Evolutionary conservation across 176 grass and related monocot genomes (phyloP).

Genomic region (Lolium multiflorum): DNA sequence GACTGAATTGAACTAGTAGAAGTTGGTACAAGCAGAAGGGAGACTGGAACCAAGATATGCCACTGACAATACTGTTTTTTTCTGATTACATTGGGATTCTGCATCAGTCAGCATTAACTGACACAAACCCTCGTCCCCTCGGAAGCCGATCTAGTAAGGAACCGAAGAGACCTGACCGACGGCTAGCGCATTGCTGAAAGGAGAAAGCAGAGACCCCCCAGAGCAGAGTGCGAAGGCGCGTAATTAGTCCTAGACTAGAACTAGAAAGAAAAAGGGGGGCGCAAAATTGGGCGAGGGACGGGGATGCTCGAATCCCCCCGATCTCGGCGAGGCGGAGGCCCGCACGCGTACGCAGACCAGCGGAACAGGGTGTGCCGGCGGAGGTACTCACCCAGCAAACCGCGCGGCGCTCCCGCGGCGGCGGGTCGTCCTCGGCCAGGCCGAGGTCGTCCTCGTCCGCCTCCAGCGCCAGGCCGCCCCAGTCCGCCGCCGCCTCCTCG

Average conservation of each 20-base stretch:
- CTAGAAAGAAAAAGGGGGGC: background rate
- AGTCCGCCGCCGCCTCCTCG: background rate
- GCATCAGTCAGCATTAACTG: slow-evolving; percentile 7
- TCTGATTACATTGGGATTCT: background rate
- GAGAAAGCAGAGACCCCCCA: background rate
- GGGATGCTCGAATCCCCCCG: background rate
- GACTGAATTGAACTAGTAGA: background rate
- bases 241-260: background rate
- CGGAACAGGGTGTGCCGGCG: too few species aligned
- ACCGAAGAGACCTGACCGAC: background rate
- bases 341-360: background rate
- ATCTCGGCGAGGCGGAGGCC: slow-evolving; percentile 5
- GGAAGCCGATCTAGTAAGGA: slow-evolving; percentile 1
- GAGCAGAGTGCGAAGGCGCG: slow-evolving; percentile 3
- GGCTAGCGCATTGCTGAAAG: background rate
- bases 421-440: slow-evolving; percentile 14
- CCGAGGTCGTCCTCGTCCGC: slow-evolving; percentile 44
- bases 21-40: background rate
- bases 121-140: background rate
- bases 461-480: background rate
- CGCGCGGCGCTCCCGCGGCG: background rate
- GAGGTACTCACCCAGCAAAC: slow-evolving; percentile 31
- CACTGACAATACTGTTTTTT: background rate
- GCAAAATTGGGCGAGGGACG: background rate
- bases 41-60: background rate